These are phyloP conservation scores for Lipomyces kockii DNA, from an alignment of 805 yeast species.

Conservation along the genomic window DNA sequence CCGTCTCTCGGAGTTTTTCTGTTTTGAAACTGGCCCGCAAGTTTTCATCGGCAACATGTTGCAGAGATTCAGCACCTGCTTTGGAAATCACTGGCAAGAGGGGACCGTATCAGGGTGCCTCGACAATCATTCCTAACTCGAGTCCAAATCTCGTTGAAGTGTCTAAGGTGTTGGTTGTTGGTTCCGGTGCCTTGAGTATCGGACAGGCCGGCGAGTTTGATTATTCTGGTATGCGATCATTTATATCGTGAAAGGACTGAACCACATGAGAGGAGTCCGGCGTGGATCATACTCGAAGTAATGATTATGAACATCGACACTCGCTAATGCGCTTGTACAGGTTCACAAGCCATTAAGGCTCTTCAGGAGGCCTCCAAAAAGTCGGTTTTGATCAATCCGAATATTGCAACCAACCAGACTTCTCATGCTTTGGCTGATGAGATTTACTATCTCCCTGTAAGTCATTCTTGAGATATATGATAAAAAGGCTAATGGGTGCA, in stretches of 20 bases:
- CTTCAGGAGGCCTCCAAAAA: constrained; percentile 96
- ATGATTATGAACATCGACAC: neutral
- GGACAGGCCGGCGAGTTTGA: constrained; percentile 99
- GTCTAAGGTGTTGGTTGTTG: constrained; percentile 84
- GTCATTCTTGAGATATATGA: neutral
- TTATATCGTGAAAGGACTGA: neutral
- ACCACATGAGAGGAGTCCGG: neutral
- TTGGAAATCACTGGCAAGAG: constrained; percentile 20
- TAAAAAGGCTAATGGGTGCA: neutral
- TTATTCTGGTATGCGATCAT: constrained; percentile 72
- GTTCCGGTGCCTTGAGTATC: constrained; percentile 97
- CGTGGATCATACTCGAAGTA: neutral
- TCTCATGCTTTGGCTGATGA: constrained; percentile 98
- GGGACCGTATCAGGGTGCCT: constrained; percentile 34
- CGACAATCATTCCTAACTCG: constrained; percentile 23
- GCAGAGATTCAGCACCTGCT: constrained; percentile 8
- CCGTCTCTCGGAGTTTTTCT: neutral
- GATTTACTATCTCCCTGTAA: constrained; percentile 85
- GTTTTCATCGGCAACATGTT: constrained; percentile 1
- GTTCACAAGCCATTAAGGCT: constrained; percentile 99
- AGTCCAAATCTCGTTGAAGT: constrained; percentile 67
- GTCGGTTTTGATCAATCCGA: constrained; percentile 94
- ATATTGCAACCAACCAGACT: constrained; percentile 97
- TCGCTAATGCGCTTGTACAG: constrained; percentile 6
- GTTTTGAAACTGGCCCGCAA: constrained; percentile 11